Conservation (phyloP, 202 grass and related monocot species). For the Schoenoplectus tabernaemontani region DNA sequence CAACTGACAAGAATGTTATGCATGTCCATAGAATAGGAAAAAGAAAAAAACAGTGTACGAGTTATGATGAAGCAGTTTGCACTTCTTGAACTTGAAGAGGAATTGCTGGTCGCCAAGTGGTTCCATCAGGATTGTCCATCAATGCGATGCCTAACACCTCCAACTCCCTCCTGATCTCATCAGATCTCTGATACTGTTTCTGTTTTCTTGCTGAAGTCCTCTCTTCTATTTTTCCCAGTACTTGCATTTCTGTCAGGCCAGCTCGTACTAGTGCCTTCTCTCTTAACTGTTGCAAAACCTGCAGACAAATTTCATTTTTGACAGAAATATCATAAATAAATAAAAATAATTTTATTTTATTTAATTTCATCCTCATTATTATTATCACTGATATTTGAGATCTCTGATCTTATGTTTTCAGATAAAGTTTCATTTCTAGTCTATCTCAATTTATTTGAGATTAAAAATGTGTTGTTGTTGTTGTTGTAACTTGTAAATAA, state of each 20-base stretch:
- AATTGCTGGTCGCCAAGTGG: constrained; percentile 57
- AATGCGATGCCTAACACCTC: constrained; percentile 54
- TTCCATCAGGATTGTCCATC: constrained; percentile 71
- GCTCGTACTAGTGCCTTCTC: constrained; percentile 57
- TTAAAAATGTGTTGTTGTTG: too few relatives aligned
- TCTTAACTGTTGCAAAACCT: constrained; percentile 64
- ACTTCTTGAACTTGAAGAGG: constrained; percentile 34
- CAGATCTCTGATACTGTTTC: constrained; percentile 60
- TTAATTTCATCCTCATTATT: too few relatives aligned
- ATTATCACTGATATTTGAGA: too few relatives aligned
- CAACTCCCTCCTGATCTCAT: constrained; percentile 73
- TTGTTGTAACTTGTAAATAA: too few relatives aligned
- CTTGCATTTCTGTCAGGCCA: constrained; percentile 46
- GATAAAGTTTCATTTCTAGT: too few relatives aligned
- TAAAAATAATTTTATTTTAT: too few relatives aligned
- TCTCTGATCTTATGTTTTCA: too few relatives aligned
- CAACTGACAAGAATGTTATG: not conserved
- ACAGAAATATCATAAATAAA: not conserved
- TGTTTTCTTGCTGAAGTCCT: constrained; percentile 61
- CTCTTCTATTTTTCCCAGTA: constrained; percentile 73
- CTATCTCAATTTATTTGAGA: too few relatives aligned
- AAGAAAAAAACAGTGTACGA: not conserved
- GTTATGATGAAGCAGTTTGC: not conserved
- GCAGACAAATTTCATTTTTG: constrained; percentile 8
- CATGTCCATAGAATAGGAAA: not conserved